phyloP scores from a whole-genome alignment of 2,329 filamentous ascomycete species.

The Aspergillus calidoustus region DNA sequence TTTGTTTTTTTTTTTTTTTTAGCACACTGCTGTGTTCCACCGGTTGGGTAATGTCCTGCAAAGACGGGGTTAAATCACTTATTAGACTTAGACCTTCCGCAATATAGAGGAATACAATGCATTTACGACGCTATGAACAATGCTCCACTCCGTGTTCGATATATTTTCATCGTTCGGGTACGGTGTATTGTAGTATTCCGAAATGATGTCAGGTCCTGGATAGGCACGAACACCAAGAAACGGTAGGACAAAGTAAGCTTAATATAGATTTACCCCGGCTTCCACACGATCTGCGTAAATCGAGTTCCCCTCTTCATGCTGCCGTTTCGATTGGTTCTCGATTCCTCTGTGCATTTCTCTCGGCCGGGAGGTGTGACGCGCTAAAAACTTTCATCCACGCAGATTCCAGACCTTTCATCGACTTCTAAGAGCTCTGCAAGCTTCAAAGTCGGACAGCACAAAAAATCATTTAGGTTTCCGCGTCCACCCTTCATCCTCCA shows the following conservation, averaged over 20 bases:
- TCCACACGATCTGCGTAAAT: constrained; percentile 23
- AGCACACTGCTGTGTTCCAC: constrained; percentile 20
- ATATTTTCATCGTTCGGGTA: not conserved
- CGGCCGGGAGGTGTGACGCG: constrained; percentile 30
- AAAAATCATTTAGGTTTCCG: not conserved
- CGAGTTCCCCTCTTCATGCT: constrained; percentile 9
- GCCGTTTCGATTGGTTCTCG: constrained; percentile 23
- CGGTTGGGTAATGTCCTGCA: constrained; percentile 26
- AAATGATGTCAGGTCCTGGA: constrained; percentile 14
- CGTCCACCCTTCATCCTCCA: not conserved
- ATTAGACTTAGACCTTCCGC: constrained; percentile 28
- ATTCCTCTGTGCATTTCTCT: constrained; percentile 20
- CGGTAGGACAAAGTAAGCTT: constrained; percentile 17
- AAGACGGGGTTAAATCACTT: constrained; percentile 12
- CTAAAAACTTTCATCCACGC: constrained; percentile 26
- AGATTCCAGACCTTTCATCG: constrained; percentile 13
- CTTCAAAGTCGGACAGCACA: not conserved
- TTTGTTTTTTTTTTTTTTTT: constrained; percentile 23
- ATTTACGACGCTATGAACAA: constrained; percentile 32
- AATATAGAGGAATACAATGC: constrained; percentile 29
- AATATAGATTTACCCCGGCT: constrained; percentile 21
- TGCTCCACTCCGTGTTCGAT: not conserved
- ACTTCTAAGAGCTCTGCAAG: not conserved
- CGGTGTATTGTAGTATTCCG: no score
- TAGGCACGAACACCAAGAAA: not conserved